Evolutionary conservation across 2,329 filamentous ascomycete species (phyloP), one percentile per base, ranked within the genome.

Genomic region (Fusarium setosum): DNA sequence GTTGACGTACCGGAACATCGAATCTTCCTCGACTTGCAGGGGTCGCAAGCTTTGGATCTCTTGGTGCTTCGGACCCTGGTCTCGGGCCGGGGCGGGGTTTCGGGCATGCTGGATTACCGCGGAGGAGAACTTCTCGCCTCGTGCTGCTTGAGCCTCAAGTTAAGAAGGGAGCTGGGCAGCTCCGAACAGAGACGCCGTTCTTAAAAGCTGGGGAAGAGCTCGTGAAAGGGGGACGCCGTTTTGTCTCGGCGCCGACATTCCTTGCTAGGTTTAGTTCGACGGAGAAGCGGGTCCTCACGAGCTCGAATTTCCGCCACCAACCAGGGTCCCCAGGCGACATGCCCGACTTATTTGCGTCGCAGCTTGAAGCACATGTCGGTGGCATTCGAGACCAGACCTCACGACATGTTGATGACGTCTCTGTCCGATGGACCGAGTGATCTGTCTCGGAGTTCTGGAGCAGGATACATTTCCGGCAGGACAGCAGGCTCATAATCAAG

Each of bases 11-110:
- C 68, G 24, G 68, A 70, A 26, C 68, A 71, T 7, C 65, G 45
- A 44, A 71, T 63, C 57, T 71, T 71, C 15, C 68, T 55, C 17
- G 41, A 24, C 47, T 71, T 71, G 60, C 68, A 71, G 13, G 60
- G 52, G 48, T 71, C 58, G 23, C 68, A 71, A 6, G 68, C 67
- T 51, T 71, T 71, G 10, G 68, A 67, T 5, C 44, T 61, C 6
- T 68, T 51, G 1, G 62, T 38, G 6, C 68, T 60, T 4, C 59
- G 59, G 35, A 68, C 38, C 35, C 57, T 55, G 42, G 32, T 57
- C 20, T 57, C 50, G 24, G 31, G 4, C 15, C 5, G 12, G 29
- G 49, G 17, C 32, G 42, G 54, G 49, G 54, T 47, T 4, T 17
- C 56, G 35, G 56, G 24, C 62, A 64, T 64, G 11, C 32, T 26